Evolutionary conservation across 2,329 filamentous ascomycete genomes (phyloP).

Genomic region (Monascus ruber): DNA sequence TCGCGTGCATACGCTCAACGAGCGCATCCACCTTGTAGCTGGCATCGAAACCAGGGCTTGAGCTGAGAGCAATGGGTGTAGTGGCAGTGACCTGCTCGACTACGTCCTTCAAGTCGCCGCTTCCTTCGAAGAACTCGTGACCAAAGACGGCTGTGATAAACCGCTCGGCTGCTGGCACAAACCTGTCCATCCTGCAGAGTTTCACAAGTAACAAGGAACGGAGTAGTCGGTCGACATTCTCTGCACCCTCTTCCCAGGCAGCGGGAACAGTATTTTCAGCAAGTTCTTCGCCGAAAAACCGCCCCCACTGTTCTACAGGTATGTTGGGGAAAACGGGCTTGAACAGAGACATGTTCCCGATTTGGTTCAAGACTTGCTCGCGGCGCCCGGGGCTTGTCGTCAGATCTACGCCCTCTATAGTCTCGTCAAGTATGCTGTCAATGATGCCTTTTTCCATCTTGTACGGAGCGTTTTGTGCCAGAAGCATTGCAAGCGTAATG

Average conservation of each 20-base stretch:
- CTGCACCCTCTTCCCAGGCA: slow-evolving; percentile 56
- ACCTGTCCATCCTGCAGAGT: slow-evolving; percentile 86
- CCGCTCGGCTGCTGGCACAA: slow-evolving; percentile 84
- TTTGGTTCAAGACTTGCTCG: slow-evolving; percentile 57
- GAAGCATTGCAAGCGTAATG: slow-evolving; percentile 85
- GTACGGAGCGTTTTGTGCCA: slow-evolving; percentile 92
- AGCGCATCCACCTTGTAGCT: slow-evolving; percentile 97
- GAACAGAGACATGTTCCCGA: slow-evolving; percentile 59
- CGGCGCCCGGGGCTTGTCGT: slow-evolving; percentile 55
- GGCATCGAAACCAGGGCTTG: slow-evolving; percentile 92
- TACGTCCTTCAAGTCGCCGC: slow-evolving; percentile 75
- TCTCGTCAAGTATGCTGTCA: slow-evolving; percentile 72
- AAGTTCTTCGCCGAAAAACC: slow-evolving; percentile 73
- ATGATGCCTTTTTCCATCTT: slow-evolving; percentile 86
- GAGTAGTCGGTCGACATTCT: slow-evolving; percentile 63
- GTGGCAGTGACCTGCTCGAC: slow-evolving; percentile 74
- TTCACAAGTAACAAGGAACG: slow-evolving; percentile 83
- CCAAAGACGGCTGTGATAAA: slow-evolving; percentile 84
- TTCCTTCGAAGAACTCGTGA: slow-evolving; percentile 65
- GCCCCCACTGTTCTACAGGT: slow-evolving; percentile 57
- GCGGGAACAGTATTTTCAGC: slow-evolving; percentile 74
- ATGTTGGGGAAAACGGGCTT: slow-evolving; percentile 59
- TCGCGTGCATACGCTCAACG: slow-evolving; percentile 69
- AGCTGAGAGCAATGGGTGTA: slow-evolving; percentile 81
- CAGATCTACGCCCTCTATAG: slow-evolving; percentile 64